phyloP scores from a whole-genome alignment of 345 rosid genomes.

The Draba incana region DNA sequence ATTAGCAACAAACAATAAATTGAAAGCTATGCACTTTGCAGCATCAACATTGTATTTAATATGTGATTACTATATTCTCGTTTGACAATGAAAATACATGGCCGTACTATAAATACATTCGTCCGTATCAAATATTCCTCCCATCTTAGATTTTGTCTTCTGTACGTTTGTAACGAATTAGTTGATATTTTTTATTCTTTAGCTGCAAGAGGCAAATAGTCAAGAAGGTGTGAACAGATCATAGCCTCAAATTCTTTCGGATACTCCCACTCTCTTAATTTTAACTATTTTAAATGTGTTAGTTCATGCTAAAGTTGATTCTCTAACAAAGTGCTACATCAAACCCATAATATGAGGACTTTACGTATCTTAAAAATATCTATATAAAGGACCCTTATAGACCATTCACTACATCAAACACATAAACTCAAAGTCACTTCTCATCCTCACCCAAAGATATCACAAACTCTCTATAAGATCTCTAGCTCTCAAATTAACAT shows the following conservation, averaged over 20 bases:
- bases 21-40: background rate
- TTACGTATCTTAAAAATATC: conserved; percentile 6
- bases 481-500: background rate
- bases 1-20: background rate
- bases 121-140: conserved; percentile 35
- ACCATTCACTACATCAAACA: conserved; percentile 21
- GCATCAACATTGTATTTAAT: background rate
- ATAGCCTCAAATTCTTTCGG: conserved; percentile 2
- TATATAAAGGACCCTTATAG: conserved; percentile 22
- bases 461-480: background rate
- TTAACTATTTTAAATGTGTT: conserved; percentile 2
- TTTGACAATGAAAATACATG: conserved; percentile 16
- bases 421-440: conserved; percentile 18
- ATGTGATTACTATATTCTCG: background rate
- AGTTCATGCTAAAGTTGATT: conserved; percentile 19
- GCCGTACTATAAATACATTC: conserved; percentile 19
- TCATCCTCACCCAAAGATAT: conserved; percentile 3
- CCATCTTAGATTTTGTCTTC: conserved; percentile 32
- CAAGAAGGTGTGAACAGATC: conserved; percentile 8
- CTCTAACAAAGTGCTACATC: background rate
- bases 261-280: background rate
- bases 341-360: conserved; percentile 5
- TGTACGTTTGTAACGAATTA: conserved; percentile 7
- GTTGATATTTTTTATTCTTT: conserved; percentile 19
- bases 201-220: conserved; percentile 22